Conservation (phyloP, 768 basidiomycete species). For the Tylopilus rubrobrunneus region DNA sequence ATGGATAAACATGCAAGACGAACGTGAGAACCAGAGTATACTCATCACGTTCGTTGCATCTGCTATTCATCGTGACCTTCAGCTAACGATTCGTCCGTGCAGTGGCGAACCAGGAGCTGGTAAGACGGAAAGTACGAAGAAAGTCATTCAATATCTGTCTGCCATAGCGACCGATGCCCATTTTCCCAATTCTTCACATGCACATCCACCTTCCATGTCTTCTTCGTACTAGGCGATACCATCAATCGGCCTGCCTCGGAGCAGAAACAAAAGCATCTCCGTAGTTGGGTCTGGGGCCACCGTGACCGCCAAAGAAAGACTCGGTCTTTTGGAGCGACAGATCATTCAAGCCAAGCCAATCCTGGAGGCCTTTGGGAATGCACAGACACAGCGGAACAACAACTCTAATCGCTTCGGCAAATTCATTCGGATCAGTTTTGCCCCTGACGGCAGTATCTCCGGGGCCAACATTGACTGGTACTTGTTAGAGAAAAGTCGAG, state of each 20-base stretch:
- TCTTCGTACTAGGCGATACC: constrained; percentile 57
- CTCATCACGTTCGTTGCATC: constrained; percentile 80
- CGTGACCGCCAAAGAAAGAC: constrained; percentile 63
- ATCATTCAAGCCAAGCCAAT: constrained; percentile 98
- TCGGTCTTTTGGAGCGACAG: constrained; percentile 90
- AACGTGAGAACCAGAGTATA: constrained; percentile 96
- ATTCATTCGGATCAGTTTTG: constrained; percentile 94
- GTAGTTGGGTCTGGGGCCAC: constrained; percentile 42
- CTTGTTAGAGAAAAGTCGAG: constrained; percentile 93
- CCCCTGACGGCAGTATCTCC: constrained; percentile 89
- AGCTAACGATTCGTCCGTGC: constrained; percentile 8
- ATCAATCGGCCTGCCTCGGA: constrained; percentile 65
- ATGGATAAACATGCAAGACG: constrained; percentile 98
- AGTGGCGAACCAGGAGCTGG: constrained; percentile 99
- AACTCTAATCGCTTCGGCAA: constrained; percentile 99
- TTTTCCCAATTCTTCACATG: constrained; percentile 53
- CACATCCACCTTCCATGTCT: constrained; percentile 60
- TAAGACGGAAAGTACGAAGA: constrained; percentile 99
- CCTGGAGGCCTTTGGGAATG: constrained; percentile 96
- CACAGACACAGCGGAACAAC: constrained; percentile 96
- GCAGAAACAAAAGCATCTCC: constrained; percentile 49
- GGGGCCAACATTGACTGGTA: constrained; percentile 99
- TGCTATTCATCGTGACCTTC: neutral
- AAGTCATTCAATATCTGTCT: constrained; percentile 98
- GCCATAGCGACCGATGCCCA: constrained; percentile 89